Evolutionary conservation across 169 alveolate species (phyloP), one percentile per base, ranked within the genome.

Genomic region (Fabrea salina): DNA sequence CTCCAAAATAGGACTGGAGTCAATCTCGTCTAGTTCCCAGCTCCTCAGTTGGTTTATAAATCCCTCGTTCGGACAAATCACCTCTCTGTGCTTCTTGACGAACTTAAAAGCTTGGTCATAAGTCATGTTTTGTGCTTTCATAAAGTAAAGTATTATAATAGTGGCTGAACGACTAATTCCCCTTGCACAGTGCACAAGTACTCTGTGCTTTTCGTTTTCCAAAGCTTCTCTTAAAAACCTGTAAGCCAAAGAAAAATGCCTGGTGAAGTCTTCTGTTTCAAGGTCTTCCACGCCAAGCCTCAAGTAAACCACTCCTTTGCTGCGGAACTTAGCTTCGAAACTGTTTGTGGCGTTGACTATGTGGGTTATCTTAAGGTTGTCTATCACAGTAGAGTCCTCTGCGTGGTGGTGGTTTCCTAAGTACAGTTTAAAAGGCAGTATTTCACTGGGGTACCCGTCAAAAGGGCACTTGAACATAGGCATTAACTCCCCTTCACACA

Each of bases 81-180:
- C 25, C 16, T 44, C 37, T 37, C 79, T 70, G 27, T 70, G 27
- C 37, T 19, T 22, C 37, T 70, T 70, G 27, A 70, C 67, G 49
- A 47, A 43, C 25, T 70, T 49, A 11, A 47, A 44, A 25, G 67
- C 79, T 47, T 22, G 67, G 40, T 70, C 79, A 49, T 22, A 49
- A 19, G 27, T 44, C 8, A 43, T 19, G 16, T 19, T 40, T 19
- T 22, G n/a, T 19, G 76, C 16, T 43, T 56, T 35, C 76, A 66
- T 66, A 32, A 66, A 39, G 32, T 37, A 66, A 51, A 66, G 33
- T n/a, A 84, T 78, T 8, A 84, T 83, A 6, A 78, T 57, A 3
- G 89, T 78, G 13, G 89, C 80, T 25, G 80, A 56, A 30, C 89
- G 80, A 4, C 80, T 56, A 80, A 78, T 80, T 37, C 89, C 89